Percentiles rank a stretch among this genome's conserved stretches.
These are phyloP conservation scores for Inosperma sp. DNA, from an alignment of 768 basidiomycete genomes.

Conservation along the genomic window DNA sequence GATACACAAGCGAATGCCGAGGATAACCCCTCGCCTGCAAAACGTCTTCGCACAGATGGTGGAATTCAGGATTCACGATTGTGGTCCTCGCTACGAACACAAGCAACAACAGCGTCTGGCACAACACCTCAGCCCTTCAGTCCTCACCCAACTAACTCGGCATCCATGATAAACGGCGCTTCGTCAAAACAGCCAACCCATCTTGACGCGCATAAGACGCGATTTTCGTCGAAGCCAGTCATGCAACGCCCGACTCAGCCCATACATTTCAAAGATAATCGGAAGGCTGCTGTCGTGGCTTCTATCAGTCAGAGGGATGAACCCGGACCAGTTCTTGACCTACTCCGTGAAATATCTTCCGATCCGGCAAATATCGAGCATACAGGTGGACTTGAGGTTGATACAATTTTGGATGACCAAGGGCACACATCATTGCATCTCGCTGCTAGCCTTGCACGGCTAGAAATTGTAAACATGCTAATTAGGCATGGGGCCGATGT, in stretches of 20 bases:
- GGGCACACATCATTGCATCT: constrained; percentile 94
- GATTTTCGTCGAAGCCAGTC: constrained; percentile 66
- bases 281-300: constrained; percentile 59
- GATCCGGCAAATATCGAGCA: constrained; percentile 34
- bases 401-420: constrained; percentile 88
- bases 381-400: constrained; percentile 50
- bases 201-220: constrained; percentile 44
- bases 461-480: constrained; percentile 62
- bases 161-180: constrained; percentile 39
- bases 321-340: constrained; percentile 53
- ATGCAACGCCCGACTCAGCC: constrained; percentile 50
- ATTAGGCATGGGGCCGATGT: constrained; percentile 79
- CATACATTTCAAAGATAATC: constrained; percentile 48
- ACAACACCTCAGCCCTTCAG: constrained; percentile 30
- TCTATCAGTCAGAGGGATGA: constrained; percentile 70
- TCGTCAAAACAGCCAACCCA: constrained; percentile 36
- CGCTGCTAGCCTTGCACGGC: constrained; percentile 80
- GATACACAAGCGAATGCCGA: constrained; percentile 49
- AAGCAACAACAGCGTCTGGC: constrained; percentile 27
- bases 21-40: constrained; percentile 64
- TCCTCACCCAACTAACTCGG: constrained; percentile 40
- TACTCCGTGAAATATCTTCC: constrained; percentile 59
- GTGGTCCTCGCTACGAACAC: constrained; percentile 33
- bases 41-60: constrained; percentile 60
- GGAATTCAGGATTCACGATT: constrained; percentile 27